These are phyloP conservation scores for Curvularia sp. DNA, from an alignment of 2,329 filamentous ascomycete species.

Conservation along the genomic window DNA sequence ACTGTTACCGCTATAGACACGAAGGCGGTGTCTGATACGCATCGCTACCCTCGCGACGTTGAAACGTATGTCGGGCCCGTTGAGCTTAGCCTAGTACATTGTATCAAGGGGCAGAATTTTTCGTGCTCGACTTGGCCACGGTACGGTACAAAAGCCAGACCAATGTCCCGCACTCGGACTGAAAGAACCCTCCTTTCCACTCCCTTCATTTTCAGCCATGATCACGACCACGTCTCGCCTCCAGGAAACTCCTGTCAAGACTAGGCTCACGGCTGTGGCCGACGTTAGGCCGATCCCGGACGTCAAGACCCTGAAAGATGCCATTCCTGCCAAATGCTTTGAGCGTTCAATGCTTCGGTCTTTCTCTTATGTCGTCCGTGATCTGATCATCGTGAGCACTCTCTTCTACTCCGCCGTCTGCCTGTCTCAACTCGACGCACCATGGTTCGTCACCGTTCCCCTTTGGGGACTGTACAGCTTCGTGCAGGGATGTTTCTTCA, in stretches of 20 bases:
- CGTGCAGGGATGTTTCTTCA: slow-evolving; percentile 69
- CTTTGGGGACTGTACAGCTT: slow-evolving; percentile 67
- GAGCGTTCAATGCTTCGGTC: slow-evolving; percentile 33
- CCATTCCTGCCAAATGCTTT: slow-evolving; percentile 35
- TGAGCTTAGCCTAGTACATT: slow-evolving; percentile 22
- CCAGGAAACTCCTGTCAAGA: slow-evolving; percentile 22
- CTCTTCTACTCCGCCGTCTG: slow-evolving; percentile 27
- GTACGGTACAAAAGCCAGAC: slow-evolving; percentile 6
- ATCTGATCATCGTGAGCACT: slow-evolving; percentile 28
- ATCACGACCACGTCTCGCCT: slow-evolving; percentile 28
- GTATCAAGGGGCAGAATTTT: slow-evolving; percentile 10
- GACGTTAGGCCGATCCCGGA: slow-evolving; percentile 30
- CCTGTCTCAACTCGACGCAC: slow-evolving; percentile 23
- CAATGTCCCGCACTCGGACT: not conserved
- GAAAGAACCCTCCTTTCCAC: slow-evolving; percentile 8
- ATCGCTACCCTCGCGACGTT: slow-evolving; percentile 24
- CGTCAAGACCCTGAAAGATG: slow-evolving; percentile 34
- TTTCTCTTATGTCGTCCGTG: slow-evolving; percentile 34
- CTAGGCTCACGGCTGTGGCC: slow-evolving; percentile 26
- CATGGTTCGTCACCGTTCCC: slow-evolving; percentile 23
- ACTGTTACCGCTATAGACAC: slow-evolving; percentile 25
- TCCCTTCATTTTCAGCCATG: slow-evolving; percentile 18
- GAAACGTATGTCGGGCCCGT: slow-evolving; percentile 33
- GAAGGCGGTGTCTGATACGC: slow-evolving; percentile 33
- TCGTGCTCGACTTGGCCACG: not conserved